Conservation (phyloP, 2,329 filamentous ascomycete species). For the Aspergillus quadricinctus region DNA sequence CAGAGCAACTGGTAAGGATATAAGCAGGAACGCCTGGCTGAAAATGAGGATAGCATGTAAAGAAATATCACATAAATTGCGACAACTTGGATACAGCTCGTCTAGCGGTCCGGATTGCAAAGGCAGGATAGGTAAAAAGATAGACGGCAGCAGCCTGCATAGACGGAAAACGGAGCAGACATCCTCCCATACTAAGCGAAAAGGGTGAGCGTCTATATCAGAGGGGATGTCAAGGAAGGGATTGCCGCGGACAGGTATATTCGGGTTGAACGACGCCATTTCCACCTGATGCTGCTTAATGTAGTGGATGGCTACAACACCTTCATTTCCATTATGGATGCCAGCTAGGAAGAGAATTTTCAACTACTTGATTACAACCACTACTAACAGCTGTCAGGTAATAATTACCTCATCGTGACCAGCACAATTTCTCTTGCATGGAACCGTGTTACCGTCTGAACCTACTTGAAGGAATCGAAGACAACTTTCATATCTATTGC, state of each 20-base stretch:
- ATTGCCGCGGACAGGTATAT: background rate
- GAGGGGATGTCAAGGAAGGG: constrained; percentile 4
- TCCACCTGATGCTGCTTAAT: no score
- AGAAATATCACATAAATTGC: background rate
- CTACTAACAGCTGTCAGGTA: background rate
- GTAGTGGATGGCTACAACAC: background rate
- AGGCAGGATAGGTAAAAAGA: background rate
- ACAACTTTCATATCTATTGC: constrained; percentile 6
- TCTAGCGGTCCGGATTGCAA: background rate
- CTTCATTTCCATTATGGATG: background rate
- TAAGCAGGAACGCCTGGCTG: background rate
- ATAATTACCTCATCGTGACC: background rate
- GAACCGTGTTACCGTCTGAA: background rate
- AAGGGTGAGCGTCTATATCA: constrained; percentile 1
- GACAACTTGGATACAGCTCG: constrained; percentile 1
- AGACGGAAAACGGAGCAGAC: background rate
- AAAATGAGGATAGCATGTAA: background rate
- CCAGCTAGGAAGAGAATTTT: background rate
- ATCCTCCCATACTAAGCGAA: background rate
- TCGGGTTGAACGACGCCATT: constrained; percentile 3
- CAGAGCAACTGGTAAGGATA: background rate
- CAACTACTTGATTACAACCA: background rate
- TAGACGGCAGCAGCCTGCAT: background rate
- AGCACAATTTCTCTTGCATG: background rate
- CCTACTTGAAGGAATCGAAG: background rate